These are phyloP conservation scores for Pythium phragmiticola DNA, from an alignment of 352 stramenopile species.

Conservation along the genomic window DNA sequence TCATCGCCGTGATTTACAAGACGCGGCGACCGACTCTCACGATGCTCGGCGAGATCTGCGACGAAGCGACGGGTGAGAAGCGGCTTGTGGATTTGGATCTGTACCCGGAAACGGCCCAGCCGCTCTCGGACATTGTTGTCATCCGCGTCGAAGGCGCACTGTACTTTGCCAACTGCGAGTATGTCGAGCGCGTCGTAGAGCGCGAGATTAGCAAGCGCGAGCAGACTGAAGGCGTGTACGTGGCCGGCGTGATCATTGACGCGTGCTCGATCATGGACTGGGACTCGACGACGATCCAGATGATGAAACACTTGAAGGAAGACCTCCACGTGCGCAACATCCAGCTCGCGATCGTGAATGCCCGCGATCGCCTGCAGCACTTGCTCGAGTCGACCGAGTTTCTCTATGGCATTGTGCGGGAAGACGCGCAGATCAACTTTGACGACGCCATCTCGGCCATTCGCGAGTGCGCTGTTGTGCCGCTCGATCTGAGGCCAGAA, in stretches of 20 bases:
- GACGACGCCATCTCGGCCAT: constrained; percentile 63
- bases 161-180: constrained; percentile 70
- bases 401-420: constrained; percentile 55
- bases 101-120: constrained; percentile 37
- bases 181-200: constrained; percentile 50
- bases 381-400: constrained; percentile 68
- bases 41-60: constrained; percentile 41
- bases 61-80: constrained; percentile 33
- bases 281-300: constrained; percentile 84
- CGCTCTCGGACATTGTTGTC: constrained; percentile 44
- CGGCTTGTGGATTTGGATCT: constrained; percentile 48
- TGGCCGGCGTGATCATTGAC: constrained; percentile 69
- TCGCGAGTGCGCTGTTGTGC: constrained; percentile 27
- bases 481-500: constrained; percentile 8
- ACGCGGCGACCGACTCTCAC: constrained; percentile 45
- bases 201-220: constrained; percentile 46
- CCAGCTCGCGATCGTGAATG: constrained; percentile 77
- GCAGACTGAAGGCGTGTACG: constrained; percentile 34
- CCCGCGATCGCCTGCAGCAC: constrained; percentile 58
- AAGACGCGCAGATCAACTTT: constrained; percentile 63
- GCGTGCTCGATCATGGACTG: constrained; percentile 80
- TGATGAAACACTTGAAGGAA: constrained; percentile 79
- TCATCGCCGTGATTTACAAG: constrained; percentile 62
- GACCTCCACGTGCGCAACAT: constrained; percentile 57
- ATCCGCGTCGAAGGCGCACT: constrained; percentile 55